These are phyloP conservation scores for Cadophora sp. DNA, from an alignment of 2,329 filamentous ascomycete genomes.

Conservation along the genomic window DNA sequence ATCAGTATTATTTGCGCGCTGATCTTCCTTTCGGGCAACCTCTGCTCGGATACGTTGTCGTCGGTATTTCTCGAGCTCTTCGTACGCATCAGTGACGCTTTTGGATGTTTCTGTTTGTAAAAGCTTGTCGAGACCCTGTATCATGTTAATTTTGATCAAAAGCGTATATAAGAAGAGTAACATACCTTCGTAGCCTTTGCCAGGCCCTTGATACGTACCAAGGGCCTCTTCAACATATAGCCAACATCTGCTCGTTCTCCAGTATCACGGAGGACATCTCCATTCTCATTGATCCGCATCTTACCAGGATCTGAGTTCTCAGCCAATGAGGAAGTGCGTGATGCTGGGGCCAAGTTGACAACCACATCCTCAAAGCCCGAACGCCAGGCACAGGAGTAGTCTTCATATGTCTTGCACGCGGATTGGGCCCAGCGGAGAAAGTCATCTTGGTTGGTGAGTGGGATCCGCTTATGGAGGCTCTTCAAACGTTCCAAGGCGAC, in stretches of 20 bases:
- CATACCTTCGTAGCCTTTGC: slow-evolving; percentile 79
- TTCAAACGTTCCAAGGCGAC: slow-evolving; percentile 85
- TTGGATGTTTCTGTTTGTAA: slow-evolving; percentile 53
- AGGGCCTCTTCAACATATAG: slow-evolving; percentile 86
- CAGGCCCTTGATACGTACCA: slow-evolving; percentile 88
- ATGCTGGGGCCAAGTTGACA: slow-evolving; percentile 82
- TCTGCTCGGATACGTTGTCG: slow-evolving; percentile 78
- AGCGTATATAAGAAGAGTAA: not conserved
- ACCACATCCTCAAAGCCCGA: slow-evolving; percentile 94
- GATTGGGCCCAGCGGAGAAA: slow-evolving; percentile 83
- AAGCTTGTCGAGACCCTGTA: slow-evolving; percentile 33
- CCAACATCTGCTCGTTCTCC: slow-evolving; percentile 95
- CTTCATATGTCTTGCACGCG: slow-evolving; percentile 78
- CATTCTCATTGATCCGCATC: slow-evolving; percentile 66
- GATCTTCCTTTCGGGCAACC: slow-evolving; percentile 77
- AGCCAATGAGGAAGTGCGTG: slow-evolving; percentile 59
- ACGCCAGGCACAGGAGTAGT: slow-evolving; percentile 88
- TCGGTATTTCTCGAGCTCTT: slow-evolving; percentile 76
- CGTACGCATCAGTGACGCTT: slow-evolving; percentile 51
- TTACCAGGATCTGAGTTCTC: slow-evolving; percentile 62
- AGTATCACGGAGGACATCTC: slow-evolving; percentile 65
- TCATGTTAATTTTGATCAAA: slow-evolving; percentile 28
- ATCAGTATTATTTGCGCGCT: slow-evolving; percentile 86
- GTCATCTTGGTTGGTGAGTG: slow-evolving; percentile 72
- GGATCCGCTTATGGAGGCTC: slow-evolving; percentile 79